Evolutionary conservation across 352 stramenopile species (phyloP).

Genomic region (Globisporangium nunn): DNA sequence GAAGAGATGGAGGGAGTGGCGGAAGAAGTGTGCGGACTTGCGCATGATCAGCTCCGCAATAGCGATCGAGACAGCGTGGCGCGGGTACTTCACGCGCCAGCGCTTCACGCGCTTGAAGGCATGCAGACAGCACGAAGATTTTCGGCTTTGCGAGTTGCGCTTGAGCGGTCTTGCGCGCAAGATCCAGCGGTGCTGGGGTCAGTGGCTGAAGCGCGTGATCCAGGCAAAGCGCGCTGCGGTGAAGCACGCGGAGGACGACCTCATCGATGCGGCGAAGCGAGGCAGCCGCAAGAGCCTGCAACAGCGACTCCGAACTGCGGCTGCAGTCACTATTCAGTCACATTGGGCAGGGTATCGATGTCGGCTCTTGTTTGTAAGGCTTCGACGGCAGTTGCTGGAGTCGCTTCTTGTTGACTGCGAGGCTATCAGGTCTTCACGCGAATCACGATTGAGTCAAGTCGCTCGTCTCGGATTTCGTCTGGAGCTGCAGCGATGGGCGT

Average conservation of each 20-base stretch:
- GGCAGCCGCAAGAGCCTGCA: conserved; percentile 1
- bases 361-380: conserved; percentile 5
- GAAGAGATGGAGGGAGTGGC: conserved; percentile 7
- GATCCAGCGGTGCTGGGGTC: conserved; percentile 23
- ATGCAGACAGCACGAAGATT: not conserved
- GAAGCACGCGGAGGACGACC: conserved; percentile 22
- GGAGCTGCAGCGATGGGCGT: conserved; percentile 26
- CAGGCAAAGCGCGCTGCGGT: conserved; percentile 21
- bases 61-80: conserved; percentile 12
- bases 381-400: not conserved
- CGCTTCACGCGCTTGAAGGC: conserved; percentile 4
- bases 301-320: not conserved
- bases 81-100: conserved; percentile 7
- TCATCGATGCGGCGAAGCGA: conserved; percentile 23
- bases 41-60: conserved; percentile 4
- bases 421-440: not conserved
- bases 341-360: conserved; percentile 9
- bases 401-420: not conserved
- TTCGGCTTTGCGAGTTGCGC: conserved; percentile 4
- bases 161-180: conserved; percentile 7
- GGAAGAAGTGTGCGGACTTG: not conserved
- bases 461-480: conserved; percentile 9
- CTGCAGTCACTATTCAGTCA: conserved; percentile 6
- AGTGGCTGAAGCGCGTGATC: conserved; percentile 20
- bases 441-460: not conserved